Percentiles rank a stretch among this genome's conserved stretches.
These are phyloP conservation scores for Phytophthora vignae DNA, from an alignment of 352 stramenopile species.

Conservation along the genomic window DNA sequence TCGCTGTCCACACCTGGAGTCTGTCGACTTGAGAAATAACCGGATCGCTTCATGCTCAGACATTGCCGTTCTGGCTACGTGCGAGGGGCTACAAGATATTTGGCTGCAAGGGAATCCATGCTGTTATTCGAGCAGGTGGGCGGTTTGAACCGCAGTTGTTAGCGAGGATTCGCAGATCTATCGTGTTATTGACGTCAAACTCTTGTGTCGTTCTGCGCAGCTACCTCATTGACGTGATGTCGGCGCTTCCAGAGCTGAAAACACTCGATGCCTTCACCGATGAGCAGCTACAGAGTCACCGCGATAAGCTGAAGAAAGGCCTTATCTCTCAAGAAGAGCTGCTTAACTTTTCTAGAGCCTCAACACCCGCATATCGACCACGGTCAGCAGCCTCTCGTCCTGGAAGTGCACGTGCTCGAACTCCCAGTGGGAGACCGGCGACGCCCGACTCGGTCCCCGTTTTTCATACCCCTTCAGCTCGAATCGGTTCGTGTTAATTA, in stretches of 20 bases:
- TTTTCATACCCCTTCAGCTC: conserved; percentile 58
- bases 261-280: conserved; percentile 71
- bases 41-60: conserved; percentile 40
- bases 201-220: conserved; percentile 24
- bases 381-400: conserved; percentile 41
- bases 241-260: conserved; percentile 58
- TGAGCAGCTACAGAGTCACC: conserved; percentile 47
- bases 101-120: conserved; percentile 78
- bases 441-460: conserved; percentile 52
- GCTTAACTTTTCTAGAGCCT: conserved; percentile 37
- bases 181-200: background rate
- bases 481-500: conserved; percentile 41
- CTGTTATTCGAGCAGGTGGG: conserved; percentile 59
- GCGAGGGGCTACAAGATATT: conserved; percentile 56
- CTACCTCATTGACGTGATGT: conserved; percentile 63
- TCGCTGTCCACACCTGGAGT: conserved; percentile 65
- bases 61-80: conserved; percentile 34
- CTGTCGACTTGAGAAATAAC: conserved; percentile 80
- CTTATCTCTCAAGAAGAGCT: conserved; percentile 45
- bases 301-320: conserved; percentile 56
- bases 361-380: conserved; percentile 48
- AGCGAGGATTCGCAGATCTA: background rate
- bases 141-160: background rate
- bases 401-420: conserved; percentile 42
- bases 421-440: conserved; percentile 40